Percentiles rank a stretch among this genome's conserved stretches.
phyloP scores from a whole-genome alignment of 139 green algal species.

The Spirogloea muscicola region DNA sequence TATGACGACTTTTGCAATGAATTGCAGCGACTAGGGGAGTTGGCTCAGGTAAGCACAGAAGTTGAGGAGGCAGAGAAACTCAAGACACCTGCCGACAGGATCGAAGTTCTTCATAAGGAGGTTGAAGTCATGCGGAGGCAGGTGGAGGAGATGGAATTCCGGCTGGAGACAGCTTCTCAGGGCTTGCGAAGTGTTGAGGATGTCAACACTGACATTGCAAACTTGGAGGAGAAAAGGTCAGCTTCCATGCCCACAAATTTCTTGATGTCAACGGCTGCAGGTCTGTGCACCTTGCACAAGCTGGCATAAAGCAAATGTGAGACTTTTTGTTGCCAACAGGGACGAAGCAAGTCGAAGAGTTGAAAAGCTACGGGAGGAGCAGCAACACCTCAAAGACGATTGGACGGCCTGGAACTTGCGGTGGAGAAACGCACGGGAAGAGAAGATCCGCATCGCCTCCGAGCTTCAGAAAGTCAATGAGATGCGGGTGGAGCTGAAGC shows the following conservation, averaged over 20 bases:
- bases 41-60: background rate
- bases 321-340: too few species aligned
- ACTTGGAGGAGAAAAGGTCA: slow-evolving; percentile 36
- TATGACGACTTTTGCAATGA: too few species aligned
- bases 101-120: slow-evolving; percentile 36
- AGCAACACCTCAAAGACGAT: slow-evolving; percentile 27
- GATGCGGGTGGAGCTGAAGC: background rate
- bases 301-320: too few species aligned
- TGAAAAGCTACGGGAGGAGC: slow-evolving; percentile 27
- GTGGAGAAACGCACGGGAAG: slow-evolving; percentile 20
- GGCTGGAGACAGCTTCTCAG: slow-evolving; percentile 34
- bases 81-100: background rate
- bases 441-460: too few species aligned
- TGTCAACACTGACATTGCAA: slow-evolving; percentile 30
- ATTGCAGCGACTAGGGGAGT: slow-evolving; percentile 9
- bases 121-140: slow-evolving; percentile 18
- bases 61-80: slow-evolving; percentile 4
- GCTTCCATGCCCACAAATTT: too few species aligned
- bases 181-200: slow-evolving; percentile 2
- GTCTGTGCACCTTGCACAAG: too few species aligned
- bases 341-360: too few species aligned
- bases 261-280: too few species aligned
- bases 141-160: slow-evolving; percentile 23
- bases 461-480: background rate
- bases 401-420: background rate